A percentile compares a stretch with the other conserved stretches of the same genome.
Conservation (phyloP, 169 alveolate genomes). For the Plasmodium reichenowi region DNA sequence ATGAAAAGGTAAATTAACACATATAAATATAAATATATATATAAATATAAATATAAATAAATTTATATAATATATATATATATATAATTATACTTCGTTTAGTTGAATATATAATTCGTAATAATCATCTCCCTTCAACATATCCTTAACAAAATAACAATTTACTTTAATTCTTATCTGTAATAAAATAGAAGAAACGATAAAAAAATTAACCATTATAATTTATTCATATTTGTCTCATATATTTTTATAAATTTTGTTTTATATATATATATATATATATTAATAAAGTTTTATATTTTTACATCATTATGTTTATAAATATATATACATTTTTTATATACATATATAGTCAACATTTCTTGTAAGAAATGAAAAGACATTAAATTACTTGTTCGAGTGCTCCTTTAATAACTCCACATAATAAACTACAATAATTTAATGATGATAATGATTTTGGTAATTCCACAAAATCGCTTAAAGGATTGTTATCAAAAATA, state of each 20-base stretch:
- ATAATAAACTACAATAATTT: slow-evolving; percentile 82
- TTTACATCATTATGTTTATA: not conserved
- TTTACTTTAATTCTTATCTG: slow-evolving; percentile 85
- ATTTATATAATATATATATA: not conserved
- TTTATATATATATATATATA: not conserved
- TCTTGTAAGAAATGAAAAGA: too few species aligned
- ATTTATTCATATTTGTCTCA: not conserved
- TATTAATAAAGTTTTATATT: not conserved
- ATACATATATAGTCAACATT: not conserved
- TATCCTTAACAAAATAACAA: slow-evolving; percentile 87
- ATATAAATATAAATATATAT: not conserved
- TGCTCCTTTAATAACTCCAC: slow-evolving; percentile 87
- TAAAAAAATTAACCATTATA: not conserved
- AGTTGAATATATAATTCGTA: slow-evolving; percentile 84
- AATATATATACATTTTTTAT: not conserved
- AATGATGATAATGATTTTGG: slow-evolving; percentile 82
- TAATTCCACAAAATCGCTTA: slow-evolving; percentile 86
- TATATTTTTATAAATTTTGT: not conserved
- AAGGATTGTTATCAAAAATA: slow-evolving; percentile 83
- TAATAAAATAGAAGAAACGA: not conserved
- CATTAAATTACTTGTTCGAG: slow-evolving; percentile 81
- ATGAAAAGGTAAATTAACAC: not conserved
- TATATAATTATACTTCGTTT: slow-evolving; percentile 75
- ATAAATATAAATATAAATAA: not conserved
- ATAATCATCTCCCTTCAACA: slow-evolving; percentile 84